These are phyloP conservation scores for Blastocladiella emersonii DNA, from an alignment of 371 early-diverging fungal species.

Conservation along the genomic window DNA sequence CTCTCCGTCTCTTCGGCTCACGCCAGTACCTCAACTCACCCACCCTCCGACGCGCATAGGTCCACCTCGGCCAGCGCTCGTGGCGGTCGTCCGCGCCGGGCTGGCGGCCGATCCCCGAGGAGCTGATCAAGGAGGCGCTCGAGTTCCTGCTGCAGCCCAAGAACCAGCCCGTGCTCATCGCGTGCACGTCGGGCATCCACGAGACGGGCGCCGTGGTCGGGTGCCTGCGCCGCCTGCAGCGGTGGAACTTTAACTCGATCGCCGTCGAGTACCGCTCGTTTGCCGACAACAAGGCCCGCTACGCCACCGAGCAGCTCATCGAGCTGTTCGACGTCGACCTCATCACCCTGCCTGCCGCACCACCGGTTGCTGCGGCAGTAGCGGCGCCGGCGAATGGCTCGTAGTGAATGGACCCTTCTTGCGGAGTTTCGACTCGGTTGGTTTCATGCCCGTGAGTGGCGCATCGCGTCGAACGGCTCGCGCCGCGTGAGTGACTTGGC, in stretches of 20 bases:
- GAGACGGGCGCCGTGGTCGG: conserved; percentile 74
- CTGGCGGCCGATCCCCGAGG: conserved; percentile 89
- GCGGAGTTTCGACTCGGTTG: too few relatives aligned
- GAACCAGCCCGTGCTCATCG: conserved; percentile 72
- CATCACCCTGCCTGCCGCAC: too few relatives aligned
- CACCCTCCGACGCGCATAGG: not conserved
- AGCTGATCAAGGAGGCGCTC: conserved; percentile 80
- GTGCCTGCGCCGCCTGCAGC: conserved; percentile 80
- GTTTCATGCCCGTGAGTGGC: too few relatives aligned
- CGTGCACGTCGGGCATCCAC: conserved; percentile 79
- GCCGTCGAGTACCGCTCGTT: conserved; percentile 85
- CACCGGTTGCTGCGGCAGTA: too few relatives aligned
- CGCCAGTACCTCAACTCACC: not conserved
- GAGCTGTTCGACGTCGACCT: conserved; percentile 88
- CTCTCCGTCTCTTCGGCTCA: not conserved
- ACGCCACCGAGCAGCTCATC: conserved; percentile 83
- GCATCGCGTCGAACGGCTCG: too few relatives aligned
- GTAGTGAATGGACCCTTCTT: too few relatives aligned
- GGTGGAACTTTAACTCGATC: conserved; percentile 92
- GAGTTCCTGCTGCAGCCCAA: conserved; percentile 51
- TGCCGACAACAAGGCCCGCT: conserved; percentile 72
- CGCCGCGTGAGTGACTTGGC: too few relatives aligned
- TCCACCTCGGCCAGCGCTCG: not conserved
- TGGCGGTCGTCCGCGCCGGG: not conserved
- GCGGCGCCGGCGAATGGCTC: too few relatives aligned